Evolutionary conservation across 441 rosid species (phyloP), one percentile per base, ranked within the genome.

Genomic region (Euphorbia celastroides): DNA sequence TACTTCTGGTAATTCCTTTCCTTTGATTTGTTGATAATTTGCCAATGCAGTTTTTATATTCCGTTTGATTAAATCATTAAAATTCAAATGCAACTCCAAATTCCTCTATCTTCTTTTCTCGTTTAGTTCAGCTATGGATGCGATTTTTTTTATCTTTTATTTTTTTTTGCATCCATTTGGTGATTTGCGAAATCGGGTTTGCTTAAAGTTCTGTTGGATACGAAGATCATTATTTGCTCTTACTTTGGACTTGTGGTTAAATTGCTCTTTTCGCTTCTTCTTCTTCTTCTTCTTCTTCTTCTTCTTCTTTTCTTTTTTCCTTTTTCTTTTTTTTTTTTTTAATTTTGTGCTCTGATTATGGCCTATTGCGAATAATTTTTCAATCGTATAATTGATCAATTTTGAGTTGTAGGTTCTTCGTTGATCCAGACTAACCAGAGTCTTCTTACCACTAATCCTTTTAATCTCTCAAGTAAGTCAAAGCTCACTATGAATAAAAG

Each of bases 401-500:
- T 27, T 51, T 28, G 38, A 38, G 11, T 27, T 54, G 30, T 56
- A 78, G 82, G 77, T 60, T 66, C 72, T 30, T 67, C 72, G 51
- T 74, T 70, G 75, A 70, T 59, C 63, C 57, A 69, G 20, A 28
- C 28, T 56, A 74, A 77, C 61, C 69, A 32, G 50, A 63, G 67
- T 34, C 59, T 65, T 38, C 22, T 60, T 31, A 23, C 66, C 34
- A 42, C 55, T 55, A 44, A 38, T 38, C 44, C 30, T 31, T 17
- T 48, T 61, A 57, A 56, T 70, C 51, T 57, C 50, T 44, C 57
- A 16, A 7, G 19, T 17, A 69, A 70, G 11, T 50, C 55, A 34
- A 73, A 62, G 60, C 44, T 60, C 30, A n/a, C 44, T 14, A 22
- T 14, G 14, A 27, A 7, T 48, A 70, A 50, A 57, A 61, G 66